These are phyloP conservation scores for Taiozyma sp. DNA, from an alignment of 1,139 yeast species.

Conservation along the genomic window DNA sequence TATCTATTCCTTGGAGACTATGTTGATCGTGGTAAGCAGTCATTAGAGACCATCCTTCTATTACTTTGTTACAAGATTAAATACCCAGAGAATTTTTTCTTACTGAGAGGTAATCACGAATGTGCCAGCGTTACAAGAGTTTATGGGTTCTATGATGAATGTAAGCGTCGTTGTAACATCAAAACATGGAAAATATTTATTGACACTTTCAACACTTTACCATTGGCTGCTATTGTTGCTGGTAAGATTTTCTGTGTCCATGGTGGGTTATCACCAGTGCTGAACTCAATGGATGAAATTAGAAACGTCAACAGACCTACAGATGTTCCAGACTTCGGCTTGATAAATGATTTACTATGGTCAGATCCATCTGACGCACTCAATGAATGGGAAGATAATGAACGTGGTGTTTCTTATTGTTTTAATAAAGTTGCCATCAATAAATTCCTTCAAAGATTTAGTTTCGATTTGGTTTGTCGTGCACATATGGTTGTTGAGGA, in stretches of 20 bases:
- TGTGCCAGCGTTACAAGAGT: constrained; percentile 95
- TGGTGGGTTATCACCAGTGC: constrained; percentile 92
- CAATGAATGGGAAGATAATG: constrained; percentile 98
- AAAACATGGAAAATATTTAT: constrained; percentile 92
- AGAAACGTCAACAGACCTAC: constrained; percentile 90
- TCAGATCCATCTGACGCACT: constrained; percentile 94
- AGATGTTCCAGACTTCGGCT: constrained; percentile 94
- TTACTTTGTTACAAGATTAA: constrained; percentile 89
- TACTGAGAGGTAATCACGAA: constrained; percentile 93
- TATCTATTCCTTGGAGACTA: constrained; percentile 92
- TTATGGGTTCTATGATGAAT: constrained; percentile 95
- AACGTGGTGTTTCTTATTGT: constrained; percentile 95
- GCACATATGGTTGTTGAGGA: constrained; percentile 99
- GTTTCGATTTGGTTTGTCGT: constrained; percentile 90
- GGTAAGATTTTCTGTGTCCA: constrained; percentile 96
- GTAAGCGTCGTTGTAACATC: constrained; percentile 87
- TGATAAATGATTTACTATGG: constrained; percentile 89
- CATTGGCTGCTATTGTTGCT: constrained; percentile 93
- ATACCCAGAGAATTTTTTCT: constrained; percentile 92
- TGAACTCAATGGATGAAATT: constrained; percentile 88
- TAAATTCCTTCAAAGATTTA: constrained; percentile 80
- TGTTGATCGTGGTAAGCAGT: constrained; percentile 95
- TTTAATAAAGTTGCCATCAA: constrained; percentile 90
- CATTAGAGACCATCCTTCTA: constrained; percentile 81
- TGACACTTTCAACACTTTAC: constrained; percentile 91